A percentile compares a stretch with the other conserved stretches of the same genome.
Evolutionary conservation across 2,329 filamentous ascomycete species (phyloP).

Genomic region (Neurospora sp.): DNA sequence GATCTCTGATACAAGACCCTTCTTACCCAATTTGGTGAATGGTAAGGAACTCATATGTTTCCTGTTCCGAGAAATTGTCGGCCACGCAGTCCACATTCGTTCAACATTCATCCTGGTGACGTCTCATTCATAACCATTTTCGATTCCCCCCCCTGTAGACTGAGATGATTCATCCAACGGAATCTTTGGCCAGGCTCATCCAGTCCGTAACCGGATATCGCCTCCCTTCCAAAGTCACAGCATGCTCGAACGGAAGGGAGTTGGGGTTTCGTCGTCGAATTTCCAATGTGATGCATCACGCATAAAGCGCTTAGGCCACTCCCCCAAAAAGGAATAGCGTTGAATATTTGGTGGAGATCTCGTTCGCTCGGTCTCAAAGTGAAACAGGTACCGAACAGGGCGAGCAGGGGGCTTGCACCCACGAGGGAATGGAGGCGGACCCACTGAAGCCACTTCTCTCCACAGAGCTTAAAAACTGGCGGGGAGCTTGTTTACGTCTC

Average conservation of each 20-base stretch:
- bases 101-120: not conserved
- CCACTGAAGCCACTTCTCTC: not conserved
- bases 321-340: not conserved
- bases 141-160: not conserved
- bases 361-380: not conserved
- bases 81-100: not conserved
- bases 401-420: not conserved
- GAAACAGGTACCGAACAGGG: not conserved
- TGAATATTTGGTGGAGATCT: not conserved
- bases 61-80: not conserved
- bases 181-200: not conserved
- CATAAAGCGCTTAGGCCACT: not conserved
- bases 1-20: not conserved
- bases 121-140: not conserved
- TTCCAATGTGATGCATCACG: not conserved
- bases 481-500: not conserved
- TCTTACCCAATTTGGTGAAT: not conserved
- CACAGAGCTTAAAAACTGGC: not conserved
- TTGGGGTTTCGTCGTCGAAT: not conserved
- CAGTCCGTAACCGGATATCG: not conserved
- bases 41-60: not conserved
- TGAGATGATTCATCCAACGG: not conserved
- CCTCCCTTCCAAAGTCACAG: not conserved
- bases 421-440: not conserved
- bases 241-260: not conserved